Percentiles rank a stretch among this genome's conserved stretches.
These are phyloP conservation scores for Isabelozyma pseudorhagii DNA, from an alignment of 805 yeast genomes.

Conservation along the genomic window DNA sequence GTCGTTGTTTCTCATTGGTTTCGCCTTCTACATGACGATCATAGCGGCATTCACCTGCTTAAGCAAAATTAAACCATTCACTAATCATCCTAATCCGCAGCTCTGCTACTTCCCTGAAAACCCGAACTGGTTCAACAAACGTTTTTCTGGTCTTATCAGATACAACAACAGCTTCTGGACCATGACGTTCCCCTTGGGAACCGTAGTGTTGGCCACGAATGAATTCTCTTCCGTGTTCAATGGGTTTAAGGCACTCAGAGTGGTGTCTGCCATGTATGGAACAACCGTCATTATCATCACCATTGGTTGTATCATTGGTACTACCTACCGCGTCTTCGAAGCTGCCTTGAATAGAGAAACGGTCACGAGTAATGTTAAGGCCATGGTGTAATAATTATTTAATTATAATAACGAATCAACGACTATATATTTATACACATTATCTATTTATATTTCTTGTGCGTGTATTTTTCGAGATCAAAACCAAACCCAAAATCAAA, in stretches of 20 bases:
- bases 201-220: slow-evolving; percentile 56
- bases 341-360: background rate
- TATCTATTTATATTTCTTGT: too few relatives aligned
- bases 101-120: slow-evolving; percentile 12
- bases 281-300: slow-evolving; percentile 45
- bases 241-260: slow-evolving; percentile 55
- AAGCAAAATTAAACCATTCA: slow-evolving; percentile 43
- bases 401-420: background rate
- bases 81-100: slow-evolving; percentile 21
- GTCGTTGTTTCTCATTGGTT: slow-evolving; percentile 46
- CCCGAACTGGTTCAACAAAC: slow-evolving; percentile 9
- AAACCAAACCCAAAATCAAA: too few relatives aligned
- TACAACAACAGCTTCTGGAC: slow-evolving; percentile 56
- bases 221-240: slow-evolving; percentile 46
- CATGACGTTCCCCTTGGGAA: slow-evolving; percentile 87
- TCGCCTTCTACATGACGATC: slow-evolving; percentile 53
- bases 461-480: too few relatives aligned
- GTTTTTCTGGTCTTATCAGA: slow-evolving; percentile 13
- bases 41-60: slow-evolving; percentile 31
- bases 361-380: background rate
- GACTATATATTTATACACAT: background rate
- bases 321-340: slow-evolving; percentile 10
- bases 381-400: background rate
- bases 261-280: slow-evolving; percentile 61
- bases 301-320: slow-evolving; percentile 30